Conservation (phyloP, 2,329 filamentous ascomycete genomes). For the Periconia macrospinosa region DNA sequence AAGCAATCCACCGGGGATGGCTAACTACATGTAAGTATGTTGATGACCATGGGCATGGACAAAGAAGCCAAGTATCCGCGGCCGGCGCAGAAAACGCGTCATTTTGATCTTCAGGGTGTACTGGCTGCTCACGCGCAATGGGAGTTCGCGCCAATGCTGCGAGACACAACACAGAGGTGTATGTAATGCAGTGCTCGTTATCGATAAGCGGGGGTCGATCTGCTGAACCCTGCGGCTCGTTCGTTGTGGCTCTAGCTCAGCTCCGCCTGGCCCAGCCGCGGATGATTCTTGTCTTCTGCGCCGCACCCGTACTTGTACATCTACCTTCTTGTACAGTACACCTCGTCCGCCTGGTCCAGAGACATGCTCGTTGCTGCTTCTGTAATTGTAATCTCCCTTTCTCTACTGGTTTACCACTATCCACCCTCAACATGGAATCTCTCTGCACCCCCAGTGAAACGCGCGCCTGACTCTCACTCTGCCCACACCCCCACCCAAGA, state of each 20-base stretch:
- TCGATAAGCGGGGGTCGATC: constrained; percentile 1
- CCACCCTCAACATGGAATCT: constrained; percentile 41
- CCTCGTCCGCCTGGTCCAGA: neutral
- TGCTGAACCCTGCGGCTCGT: neutral
- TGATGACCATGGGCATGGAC: too few relatives aligned
- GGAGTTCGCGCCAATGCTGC: too few relatives aligned
- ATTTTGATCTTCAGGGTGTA: neutral
- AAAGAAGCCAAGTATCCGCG: constrained; percentile 2
- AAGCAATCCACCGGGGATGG: too few relatives aligned
- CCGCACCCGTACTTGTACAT: constrained; percentile 10
- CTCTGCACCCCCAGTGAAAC: constrained; percentile 14
- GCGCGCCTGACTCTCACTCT: constrained; percentile 13
- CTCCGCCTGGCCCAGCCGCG: too few relatives aligned
- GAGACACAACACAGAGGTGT: neutral
- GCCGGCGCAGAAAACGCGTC: constrained; percentile 4
- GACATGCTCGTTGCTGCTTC: constrained; percentile 44
- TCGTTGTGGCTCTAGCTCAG: neutral
- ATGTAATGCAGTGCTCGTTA: neutral
- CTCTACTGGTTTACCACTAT: constrained; percentile 38
- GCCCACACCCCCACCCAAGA: constrained; percentile 11
- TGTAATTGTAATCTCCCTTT: constrained; percentile 41
- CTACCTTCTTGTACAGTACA: neutral
- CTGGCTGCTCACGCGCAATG: too few relatives aligned
- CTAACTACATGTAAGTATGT: neutral
- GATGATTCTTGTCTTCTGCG: constrained; percentile 1